Base-by-base conservation (phyloP, 2,329 filamentous ascomycete species). In the Penicillium sumatraense region DNA sequence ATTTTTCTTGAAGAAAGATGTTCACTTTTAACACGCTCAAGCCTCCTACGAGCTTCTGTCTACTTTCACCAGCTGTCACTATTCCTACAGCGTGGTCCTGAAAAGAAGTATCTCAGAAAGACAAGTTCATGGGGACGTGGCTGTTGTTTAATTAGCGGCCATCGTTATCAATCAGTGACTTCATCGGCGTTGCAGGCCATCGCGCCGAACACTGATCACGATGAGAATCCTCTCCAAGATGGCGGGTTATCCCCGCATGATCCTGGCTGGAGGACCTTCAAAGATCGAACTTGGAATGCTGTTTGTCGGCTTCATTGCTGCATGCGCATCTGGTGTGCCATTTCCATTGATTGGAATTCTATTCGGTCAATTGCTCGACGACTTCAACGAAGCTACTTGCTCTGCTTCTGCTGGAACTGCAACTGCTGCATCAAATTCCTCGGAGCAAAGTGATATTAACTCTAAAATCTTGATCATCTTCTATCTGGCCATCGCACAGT, bases 401-500 rank as follows among this genome's bases (percentile, higher is more conserved):
- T 29, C 33, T 13, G 35, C 51, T 18, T 27, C 40, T 5, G 40
- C 41, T 8, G 45, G 49, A 27, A 51, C 57, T 20, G 50, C 58
- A 10, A 56, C 54, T 18, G 56, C 64, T 5, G 42, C 48, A 14
- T 62, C 60, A 1, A 51, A 62, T 24, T 49, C 63, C 20, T 52
- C 56, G 14, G 63, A 65, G n/a, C 66, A 68, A 35, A 21, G 48
- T 14, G 57, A 56, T 14, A 69, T 72, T 41, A 71, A 86, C 67
- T 66, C 74, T 47, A 87, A 85, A 64, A 82, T 90, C 35, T 69
- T 89, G 67, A 62, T 82, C 45, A 76, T 89, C 20, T 81, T 88
- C 13, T 88, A 87, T 66, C 79, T 90, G 33, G 84, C 84, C 18
- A 83, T 88, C 54, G 86, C 81, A 24, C 82, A 83, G 56, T 86